Evolutionary conservation across 108 stramenopile species (phyloP), one percentile per base, ranked within the genome.

Genomic region (Nitzschia sp.): DNA sequence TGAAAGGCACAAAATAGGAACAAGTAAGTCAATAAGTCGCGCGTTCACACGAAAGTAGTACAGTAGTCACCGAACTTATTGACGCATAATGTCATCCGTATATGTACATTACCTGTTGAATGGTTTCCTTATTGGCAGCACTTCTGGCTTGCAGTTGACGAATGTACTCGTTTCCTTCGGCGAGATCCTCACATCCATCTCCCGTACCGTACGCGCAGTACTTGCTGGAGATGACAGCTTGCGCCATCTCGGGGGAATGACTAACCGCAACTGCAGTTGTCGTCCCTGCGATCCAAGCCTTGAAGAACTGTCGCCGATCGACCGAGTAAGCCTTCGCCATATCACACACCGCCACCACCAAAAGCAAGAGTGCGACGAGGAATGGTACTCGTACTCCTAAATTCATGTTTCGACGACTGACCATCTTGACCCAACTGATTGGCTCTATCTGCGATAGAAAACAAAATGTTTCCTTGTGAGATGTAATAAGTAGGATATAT

Each of bases 151-250:
- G 92, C 53, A 94, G 66, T 25, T 61, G 52, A 48, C 73, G 73
- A 47, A 94, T 91, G 47, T 77, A 83, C 35, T 73, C 85, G 66
- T 94, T 94, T 22, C 81, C 89, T 55, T 86, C 89, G 0, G 88
- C 78, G 16, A 89, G 72, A 52, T 76, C 83, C 11, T 80, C 88
- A 53, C 92, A 94, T 23, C 79, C 89, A 17, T 86, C 80, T 2
- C 92, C 92, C 26, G 76, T 73, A 44, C 92, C 92, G 26, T 77
- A 74, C 29, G 86, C 87, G 67, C 92, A 92, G 48, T 66, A 65
- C 27, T 84, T 80, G 59, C 72, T 71, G 2, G 80, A 74, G 45
- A 85, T 33, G 1, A 86, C 82, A 27, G 68, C 83, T 27, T 58
- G 23, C 17, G 73, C 54, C 16, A 13, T 44, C 33, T 36, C 33